phyloP scores from a whole-genome alignment of 441 rosid genomes.

The Melastoma candidum region DNA sequence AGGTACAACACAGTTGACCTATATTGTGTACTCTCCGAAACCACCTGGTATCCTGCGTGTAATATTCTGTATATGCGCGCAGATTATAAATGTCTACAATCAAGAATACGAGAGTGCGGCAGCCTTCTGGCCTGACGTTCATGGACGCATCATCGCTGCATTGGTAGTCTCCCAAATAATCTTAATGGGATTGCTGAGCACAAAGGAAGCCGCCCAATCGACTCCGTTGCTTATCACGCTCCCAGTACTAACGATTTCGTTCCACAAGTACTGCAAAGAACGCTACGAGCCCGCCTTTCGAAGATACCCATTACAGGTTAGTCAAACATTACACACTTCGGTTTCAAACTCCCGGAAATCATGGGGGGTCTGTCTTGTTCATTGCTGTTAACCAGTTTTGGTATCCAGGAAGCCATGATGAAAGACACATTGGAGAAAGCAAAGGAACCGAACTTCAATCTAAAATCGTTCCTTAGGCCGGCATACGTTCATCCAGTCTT shows the following conservation, averaged over 20 bases:
- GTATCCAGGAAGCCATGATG: constrained; percentile 81
- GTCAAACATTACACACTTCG: neutral
- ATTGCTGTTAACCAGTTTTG: no score
- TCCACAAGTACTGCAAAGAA: constrained; percentile 60
- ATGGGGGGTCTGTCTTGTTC: neutral
- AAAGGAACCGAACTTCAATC: constrained; percentile 60
- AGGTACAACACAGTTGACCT: constrained; percentile 33
- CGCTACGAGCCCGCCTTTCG: constrained; percentile 78
- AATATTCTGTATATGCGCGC: constrained; percentile 3
- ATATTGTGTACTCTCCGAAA: no score
- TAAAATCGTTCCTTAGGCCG: constrained; percentile 59
- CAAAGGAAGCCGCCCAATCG: constrained; percentile 53
- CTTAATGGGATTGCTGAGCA: constrained; percentile 67
- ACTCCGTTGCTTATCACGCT: constrained; percentile 73
- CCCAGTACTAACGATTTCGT: constrained; percentile 66
- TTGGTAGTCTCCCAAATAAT: constrained; percentile 68
- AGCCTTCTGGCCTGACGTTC: constrained; percentile 93
- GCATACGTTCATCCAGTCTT: constrained; percentile 76
- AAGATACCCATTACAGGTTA: constrained; percentile 64
- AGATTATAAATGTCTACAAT: constrained; percentile 92
- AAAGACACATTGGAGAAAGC: constrained; percentile 79
- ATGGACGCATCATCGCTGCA: constrained; percentile 63
- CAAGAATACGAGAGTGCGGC: constrained; percentile 90
- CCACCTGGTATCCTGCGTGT: no score
- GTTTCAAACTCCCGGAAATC: neutral